Conservation (phyloP, 495 filamentous ascomycete species). For the Trichoderma virens region DNA sequence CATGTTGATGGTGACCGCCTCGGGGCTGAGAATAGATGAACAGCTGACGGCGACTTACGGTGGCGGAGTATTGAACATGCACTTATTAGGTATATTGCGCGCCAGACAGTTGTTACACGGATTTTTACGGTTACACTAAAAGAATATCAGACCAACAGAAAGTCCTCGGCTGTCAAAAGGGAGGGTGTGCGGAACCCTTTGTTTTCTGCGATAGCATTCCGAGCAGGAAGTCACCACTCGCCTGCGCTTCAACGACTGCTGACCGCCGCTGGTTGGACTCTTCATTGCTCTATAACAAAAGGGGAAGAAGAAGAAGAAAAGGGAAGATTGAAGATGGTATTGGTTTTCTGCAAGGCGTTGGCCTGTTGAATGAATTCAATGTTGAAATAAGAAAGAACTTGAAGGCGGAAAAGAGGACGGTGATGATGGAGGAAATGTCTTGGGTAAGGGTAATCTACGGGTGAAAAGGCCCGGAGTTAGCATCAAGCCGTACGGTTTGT, state of each 20-base stretch:
- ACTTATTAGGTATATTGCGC: not conserved
- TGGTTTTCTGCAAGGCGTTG: not conserved
- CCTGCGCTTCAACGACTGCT: not conserved
- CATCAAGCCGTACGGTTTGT: no score
- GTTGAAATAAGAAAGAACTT: not conserved
- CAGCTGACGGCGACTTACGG: not conserved
- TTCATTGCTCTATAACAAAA: not conserved
- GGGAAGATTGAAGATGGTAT: no score
- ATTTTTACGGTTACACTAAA: not conserved
- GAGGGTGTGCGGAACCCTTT: not conserved
- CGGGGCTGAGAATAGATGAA: no score
- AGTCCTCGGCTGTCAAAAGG: not conserved
- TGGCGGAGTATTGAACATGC: not conserved
- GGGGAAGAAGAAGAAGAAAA: not conserved
- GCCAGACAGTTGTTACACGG: not conserved
- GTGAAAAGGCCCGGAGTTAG: not conserved
- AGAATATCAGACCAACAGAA: not conserved
- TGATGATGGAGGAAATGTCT: not conserved
- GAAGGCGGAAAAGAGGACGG: not conserved
- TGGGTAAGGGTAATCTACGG: not conserved
- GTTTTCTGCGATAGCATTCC: not conserved
- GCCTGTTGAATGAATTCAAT: not conserved
- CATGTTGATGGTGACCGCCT: not conserved
- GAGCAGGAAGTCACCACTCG: not conserved
- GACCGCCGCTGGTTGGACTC: not conserved